Base-by-base conservation (phyloP, 2,329 filamentous ascomycete species). In the Arthrobotrys entomopaga region DNA sequence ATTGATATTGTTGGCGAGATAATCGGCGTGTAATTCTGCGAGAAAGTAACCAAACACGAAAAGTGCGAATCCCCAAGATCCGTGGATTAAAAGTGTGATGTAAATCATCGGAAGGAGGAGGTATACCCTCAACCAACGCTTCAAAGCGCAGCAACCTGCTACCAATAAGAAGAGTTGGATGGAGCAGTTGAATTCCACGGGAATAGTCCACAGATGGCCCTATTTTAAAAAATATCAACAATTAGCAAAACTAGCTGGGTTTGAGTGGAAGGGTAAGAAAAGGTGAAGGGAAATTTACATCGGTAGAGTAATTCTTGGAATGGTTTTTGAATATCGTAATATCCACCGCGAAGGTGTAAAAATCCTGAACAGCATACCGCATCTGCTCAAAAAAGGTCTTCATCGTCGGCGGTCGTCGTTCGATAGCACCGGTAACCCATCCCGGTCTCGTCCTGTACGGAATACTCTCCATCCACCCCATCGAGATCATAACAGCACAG, bases 171-270 rank as follows among this genome's bases (percentile, higher is more conserved):
- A 88, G 8, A 88, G 82, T 69, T 86, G 82, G 79, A 89, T 83
- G 1, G 86, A 87, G 79, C 84, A 86, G 71, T 85, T 83, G 77
- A 87, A 87, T 79, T 89, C 87, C 53, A 87, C 83, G 1, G 87
- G 87, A 49, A 89, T 88, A 3, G 87, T 88, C 87, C 87, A 89
- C 22, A 88, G 80, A 75, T 89, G 87, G 24, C 86, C 83, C 77
- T 88, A 86, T 77, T 87, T 87, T 20, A 80, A 82, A 60, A 6
- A 29, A 86, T 77, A 87, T 87, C 20, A 80, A 82, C 60, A 6
- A 29, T 67, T 40, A 67, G 54, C 38, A 16, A 5, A 13, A n/a
- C 20, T 50, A 24, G 11, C 34, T 13, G 3, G 7, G 15, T 15
- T 29, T 29, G 6, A n/a, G n/a, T 29, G n/a, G 1, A 49, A 20